Percentiles rank a stretch among this genome's conserved stretches.
Evolutionary conservation across 2,329 filamentous ascomycete species (phyloP).

Genomic region (Daldinia sp.): DNA sequence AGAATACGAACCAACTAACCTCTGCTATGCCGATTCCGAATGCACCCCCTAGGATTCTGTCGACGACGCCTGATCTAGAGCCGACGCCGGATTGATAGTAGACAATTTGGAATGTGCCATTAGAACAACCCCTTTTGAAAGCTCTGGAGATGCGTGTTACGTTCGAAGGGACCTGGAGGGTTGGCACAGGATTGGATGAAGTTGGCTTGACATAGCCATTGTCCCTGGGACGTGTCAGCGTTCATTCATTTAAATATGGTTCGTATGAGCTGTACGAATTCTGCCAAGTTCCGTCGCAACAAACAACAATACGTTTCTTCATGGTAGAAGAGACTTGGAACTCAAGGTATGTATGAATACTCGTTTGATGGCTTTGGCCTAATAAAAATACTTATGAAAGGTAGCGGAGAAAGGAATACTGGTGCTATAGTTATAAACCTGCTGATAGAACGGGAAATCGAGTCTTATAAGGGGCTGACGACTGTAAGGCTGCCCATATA

Average conservation of each 20-base stretch:
- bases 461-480: constrained; percentile 3
- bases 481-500: constrained; percentile 13
- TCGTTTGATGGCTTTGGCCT: neutral
- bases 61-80: constrained; percentile 62
- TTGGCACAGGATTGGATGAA: constrained; percentile 54
- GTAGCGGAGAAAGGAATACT: constrained; percentile 15
- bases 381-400: neutral
- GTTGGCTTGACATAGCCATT: constrained; percentile 60
- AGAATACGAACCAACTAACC: constrained; percentile 51
- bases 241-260: neutral
- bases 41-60: constrained; percentile 65
- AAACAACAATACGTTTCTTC: constrained; percentile 63
- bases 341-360: neutral
- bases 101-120: constrained; percentile 68
- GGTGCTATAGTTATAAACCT: neutral
- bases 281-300: constrained; percentile 68
- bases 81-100: constrained; percentile 73
- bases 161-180: constrained; percentile 67
- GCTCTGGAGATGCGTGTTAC: constrained; percentile 71
- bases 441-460: neutral
- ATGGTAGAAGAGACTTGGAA: constrained; percentile 9
- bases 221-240: constrained; percentile 52
- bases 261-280: constrained; percentile 54
- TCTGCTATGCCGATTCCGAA: constrained; percentile 68
- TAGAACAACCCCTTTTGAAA: constrained; percentile 63